These are phyloP conservation scores for Anisogramma anomala DNA, from an alignment of 2,329 filamentous ascomycete genomes.

Conservation along the genomic window DNA sequence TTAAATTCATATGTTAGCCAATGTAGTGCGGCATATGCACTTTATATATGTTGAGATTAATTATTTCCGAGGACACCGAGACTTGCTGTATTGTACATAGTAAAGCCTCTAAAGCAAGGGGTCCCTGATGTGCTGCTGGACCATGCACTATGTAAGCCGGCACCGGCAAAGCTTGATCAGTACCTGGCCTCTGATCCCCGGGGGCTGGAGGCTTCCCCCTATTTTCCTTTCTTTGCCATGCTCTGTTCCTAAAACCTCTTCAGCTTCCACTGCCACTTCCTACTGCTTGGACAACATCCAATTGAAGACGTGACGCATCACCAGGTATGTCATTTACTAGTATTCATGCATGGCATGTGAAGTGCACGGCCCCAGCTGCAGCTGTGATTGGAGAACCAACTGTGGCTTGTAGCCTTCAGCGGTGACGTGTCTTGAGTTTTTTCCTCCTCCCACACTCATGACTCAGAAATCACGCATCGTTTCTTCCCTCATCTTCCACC, in stretches of 20 bases:
- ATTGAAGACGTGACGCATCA: conserved; percentile 2
- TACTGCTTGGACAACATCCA: neutral
- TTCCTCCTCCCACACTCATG: neutral
- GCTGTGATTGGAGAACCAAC: neutral
- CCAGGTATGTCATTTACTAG: conserved; percentile 5
- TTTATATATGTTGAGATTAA: too few relatives aligned
- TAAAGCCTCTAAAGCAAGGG: too few relatives aligned
- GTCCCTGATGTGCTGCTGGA: too few relatives aligned
- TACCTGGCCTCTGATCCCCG: too few relatives aligned
- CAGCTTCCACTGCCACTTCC: neutral
- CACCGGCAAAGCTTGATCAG: too few relatives aligned
- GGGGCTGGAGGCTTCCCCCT: too few relatives aligned
- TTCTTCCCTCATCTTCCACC: neutral
- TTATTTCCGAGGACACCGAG: too few relatives aligned
- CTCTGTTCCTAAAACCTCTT: neutral
- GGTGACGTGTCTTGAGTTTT: neutral
- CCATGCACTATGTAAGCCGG: too few relatives aligned
- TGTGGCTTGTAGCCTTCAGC: neutral
- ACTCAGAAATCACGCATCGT: neutral
- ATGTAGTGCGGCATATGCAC: too few relatives aligned
- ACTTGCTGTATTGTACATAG: too few relatives aligned
- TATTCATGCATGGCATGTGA: neutral
- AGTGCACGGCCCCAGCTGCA: neutral
- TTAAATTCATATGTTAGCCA: too few relatives aligned
- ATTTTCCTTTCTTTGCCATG: neutral